Evolutionary conservation across 2,329 filamentous ascomycete genomes (phyloP).

Genomic region (Phialophora verrucosa): DNA sequence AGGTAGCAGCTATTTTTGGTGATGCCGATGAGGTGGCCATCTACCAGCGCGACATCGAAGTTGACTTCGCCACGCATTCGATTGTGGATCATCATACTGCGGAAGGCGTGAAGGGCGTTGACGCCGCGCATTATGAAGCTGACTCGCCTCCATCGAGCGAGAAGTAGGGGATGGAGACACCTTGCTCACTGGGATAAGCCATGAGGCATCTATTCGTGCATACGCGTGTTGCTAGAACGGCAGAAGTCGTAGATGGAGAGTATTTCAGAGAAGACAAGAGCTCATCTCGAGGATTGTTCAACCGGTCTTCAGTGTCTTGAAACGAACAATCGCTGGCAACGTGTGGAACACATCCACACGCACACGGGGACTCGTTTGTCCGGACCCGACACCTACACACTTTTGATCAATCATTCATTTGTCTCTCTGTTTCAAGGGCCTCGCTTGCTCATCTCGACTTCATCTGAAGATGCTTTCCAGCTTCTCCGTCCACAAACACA

Average conservation of each 20-base stretch:
- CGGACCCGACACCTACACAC: neutral
- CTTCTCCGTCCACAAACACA: neutral
- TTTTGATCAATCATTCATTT: neutral
- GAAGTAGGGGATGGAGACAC: neutral
- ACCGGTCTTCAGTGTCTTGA: neutral
- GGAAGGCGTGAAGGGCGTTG: neutral
- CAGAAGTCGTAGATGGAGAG: neutral
- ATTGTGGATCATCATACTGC: constrained; percentile 25
- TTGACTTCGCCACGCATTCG: constrained; percentile 28
- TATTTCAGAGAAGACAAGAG: neutral
- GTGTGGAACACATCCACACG: too few species aligned
- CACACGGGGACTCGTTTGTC: neutral
- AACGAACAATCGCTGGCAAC: neutral
- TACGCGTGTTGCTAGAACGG: neutral
- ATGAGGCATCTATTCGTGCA: neutral
- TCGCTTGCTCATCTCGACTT: constrained; percentile 6
- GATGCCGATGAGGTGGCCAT: constrained; percentile 35
- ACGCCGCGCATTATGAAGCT: constrained; percentile 12
- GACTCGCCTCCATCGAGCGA: constrained; percentile 11
- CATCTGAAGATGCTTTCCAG: neutral
- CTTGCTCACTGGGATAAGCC: neutral
- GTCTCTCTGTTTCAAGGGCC: neutral
- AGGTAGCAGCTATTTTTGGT: constrained; percentile 42
- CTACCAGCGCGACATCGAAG: constrained; percentile 33
- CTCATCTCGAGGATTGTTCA: neutral